These are phyloP conservation scores for Aspergillus affinis DNA, from an alignment of 495 filamentous ascomycete species.

Conservation along the genomic window DNA sequence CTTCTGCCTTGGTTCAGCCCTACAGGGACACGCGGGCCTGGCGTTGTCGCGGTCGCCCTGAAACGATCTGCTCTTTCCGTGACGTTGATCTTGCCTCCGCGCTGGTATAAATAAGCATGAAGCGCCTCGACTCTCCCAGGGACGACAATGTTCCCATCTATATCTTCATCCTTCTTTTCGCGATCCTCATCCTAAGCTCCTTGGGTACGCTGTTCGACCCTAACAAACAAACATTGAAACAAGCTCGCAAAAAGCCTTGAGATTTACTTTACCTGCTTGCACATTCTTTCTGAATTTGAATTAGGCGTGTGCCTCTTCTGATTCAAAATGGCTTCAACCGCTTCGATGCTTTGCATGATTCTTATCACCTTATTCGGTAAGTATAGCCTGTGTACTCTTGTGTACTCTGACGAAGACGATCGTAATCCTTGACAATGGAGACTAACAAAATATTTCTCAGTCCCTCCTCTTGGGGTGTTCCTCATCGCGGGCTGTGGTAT, in stretches of 20 bases:
- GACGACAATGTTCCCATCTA: slow-evolving; percentile 34
- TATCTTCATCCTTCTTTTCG: slow-evolving; percentile 34
- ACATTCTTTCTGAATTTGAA: background rate
- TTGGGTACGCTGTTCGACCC: slow-evolving; percentile 28
- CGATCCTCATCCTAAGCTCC: slow-evolving; percentile 30
- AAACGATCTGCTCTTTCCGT: slow-evolving; percentile 7
- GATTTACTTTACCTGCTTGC: no score
- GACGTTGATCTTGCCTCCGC: slow-evolving; percentile 20
- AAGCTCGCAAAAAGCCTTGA: background rate
- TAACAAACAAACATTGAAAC: slow-evolving; percentile 18
- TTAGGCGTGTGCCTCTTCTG: background rate
- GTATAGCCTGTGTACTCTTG: slow-evolving; percentile 20
- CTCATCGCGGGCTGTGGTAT: slow-evolving; percentile 61
- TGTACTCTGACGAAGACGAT: background rate
- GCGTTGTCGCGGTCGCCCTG: no score
- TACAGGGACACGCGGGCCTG: background rate
- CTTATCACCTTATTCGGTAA: slow-evolving; percentile 60
- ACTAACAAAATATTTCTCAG: slow-evolving; percentile 29
- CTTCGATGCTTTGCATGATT: slow-evolving; percentile 47
- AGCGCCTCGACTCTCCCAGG: slow-evolving; percentile 25
- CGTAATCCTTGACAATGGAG: background rate
- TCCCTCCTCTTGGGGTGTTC: slow-evolving; percentile 64
- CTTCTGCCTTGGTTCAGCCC: background rate
- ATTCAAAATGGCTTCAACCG: slow-evolving; percentile 36
- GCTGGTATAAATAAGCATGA: slow-evolving; percentile 26